Percentiles rank a stretch among this genome's conserved stretches.
phyloP scores from a whole-genome alignment of 306 rosid genomes.

The Alnus glutinosa region DNA sequence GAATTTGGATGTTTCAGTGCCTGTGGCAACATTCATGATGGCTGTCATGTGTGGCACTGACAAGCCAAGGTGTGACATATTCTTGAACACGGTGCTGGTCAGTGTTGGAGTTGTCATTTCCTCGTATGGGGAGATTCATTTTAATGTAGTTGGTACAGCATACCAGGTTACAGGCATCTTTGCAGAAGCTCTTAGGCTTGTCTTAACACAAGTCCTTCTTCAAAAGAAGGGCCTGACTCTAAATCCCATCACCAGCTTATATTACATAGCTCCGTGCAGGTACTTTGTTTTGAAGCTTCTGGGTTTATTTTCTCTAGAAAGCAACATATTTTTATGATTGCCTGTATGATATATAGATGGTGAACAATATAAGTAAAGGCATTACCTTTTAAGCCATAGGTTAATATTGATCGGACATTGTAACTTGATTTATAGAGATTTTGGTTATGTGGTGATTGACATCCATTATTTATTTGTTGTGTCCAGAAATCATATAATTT shows the following conservation, averaged over 20 bases:
- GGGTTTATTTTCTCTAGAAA: constrained; percentile 17
- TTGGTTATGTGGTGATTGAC: not conserved
- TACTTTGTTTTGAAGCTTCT: constrained; percentile 34
- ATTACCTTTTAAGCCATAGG: not conserved
- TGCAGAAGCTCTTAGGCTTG: constrained; percentile 95
- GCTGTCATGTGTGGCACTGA: constrained; percentile 91
- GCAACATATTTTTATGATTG: too few species aligned
- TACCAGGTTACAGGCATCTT: constrained; percentile 95
- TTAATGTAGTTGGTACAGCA: constrained; percentile 82
- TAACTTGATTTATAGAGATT: not conserved
- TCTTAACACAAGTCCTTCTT: constrained; percentile 93
- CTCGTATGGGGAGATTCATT: constrained; percentile 94
- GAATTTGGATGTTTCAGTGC: constrained; percentile 67
- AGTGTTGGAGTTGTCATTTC: constrained; percentile 95
- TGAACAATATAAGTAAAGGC: not conserved
- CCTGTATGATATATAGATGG: not conserved
- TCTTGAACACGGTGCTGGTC: constrained; percentile 93
- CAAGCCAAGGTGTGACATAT: constrained; percentile 88
- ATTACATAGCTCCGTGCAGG: constrained; percentile 99
- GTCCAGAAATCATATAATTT: not conserved
- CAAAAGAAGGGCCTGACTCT: constrained; percentile 92
- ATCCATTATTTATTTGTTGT: not conserved
- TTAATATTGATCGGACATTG: not conserved
- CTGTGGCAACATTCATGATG: constrained; percentile 88
- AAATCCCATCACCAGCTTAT: constrained; percentile 91